A percentile compares a stretch with the other conserved stretches of the same genome.
phyloP scores from a whole-genome alignment of 257 asterid species.

The Thymus mandschuricus region DNA sequence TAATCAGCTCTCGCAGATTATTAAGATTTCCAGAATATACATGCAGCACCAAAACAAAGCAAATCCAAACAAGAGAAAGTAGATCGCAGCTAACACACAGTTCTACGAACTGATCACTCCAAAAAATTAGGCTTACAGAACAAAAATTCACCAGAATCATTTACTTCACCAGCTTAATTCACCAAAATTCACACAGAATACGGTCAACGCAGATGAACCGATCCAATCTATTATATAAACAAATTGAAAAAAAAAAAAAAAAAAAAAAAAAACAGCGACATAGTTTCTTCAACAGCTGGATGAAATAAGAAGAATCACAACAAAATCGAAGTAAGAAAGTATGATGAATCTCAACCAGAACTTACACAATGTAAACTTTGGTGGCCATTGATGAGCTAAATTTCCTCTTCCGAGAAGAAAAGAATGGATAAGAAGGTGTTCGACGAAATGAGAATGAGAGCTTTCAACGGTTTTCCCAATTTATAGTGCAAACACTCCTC shows the following conservation, averaged over 20 bases:
- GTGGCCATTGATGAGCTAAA: conserved; percentile 55
- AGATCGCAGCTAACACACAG: not conserved
- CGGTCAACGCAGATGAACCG: not conserved
- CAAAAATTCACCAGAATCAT: conserved; percentile 1
- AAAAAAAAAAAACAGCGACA: not conserved
- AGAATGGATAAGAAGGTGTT: conserved; percentile 22
- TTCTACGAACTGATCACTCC: conserved; percentile 12
- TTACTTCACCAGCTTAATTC: not conserved
- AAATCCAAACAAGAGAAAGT: not conserved
- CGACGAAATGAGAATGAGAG: conserved; percentile 28
- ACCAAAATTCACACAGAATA: conserved; percentile 2
- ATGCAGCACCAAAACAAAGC: not conserved
- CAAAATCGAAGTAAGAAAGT: not conserved
- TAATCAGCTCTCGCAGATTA: conserved; percentile 3
- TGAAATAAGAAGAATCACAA: too few species aligned
- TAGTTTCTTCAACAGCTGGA: too few species aligned
- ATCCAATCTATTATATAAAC: not conserved
- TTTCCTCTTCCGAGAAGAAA: not conserved
- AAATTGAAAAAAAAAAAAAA: not conserved
- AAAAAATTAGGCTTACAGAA: not conserved
- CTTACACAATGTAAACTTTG: conserved; percentile 76
- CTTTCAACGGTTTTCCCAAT: conserved; percentile 31
- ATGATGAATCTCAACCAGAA: not conserved
- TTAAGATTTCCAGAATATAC: not conserved
- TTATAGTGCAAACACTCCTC: conserved; percentile 32